Conservation (phyloP, 2,329 filamentous ascomycete genomes). For the Calonectria multiphialidica region DNA sequence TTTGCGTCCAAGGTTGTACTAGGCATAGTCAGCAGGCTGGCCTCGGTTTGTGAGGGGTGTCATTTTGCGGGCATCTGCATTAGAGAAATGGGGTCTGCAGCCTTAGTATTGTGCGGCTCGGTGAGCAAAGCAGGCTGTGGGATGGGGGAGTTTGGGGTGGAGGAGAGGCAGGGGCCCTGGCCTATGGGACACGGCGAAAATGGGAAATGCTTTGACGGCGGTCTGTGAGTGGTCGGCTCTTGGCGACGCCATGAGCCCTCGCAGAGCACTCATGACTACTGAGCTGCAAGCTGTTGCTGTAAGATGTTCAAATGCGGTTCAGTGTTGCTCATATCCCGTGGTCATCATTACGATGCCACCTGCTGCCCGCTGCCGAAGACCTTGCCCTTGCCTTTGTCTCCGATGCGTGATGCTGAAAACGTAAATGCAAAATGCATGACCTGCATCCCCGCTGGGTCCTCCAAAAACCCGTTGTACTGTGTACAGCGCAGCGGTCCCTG, state of each 20-base stretch:
- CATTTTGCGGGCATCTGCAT: slow-evolving; percentile 12
- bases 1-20: background rate
- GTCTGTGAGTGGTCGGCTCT: slow-evolving; percentile 9
- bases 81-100: slow-evolving; percentile 6
- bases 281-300: background rate
- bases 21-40: slow-evolving; percentile 11
- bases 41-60: slow-evolving; percentile 8
- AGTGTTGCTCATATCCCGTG: background rate
- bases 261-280: background rate
- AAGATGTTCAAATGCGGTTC: background rate
- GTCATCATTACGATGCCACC: background rate
- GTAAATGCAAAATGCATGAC: background rate
- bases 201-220: background rate
- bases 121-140: slow-evolving; percentile 15
- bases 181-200: slow-evolving; percentile 16
- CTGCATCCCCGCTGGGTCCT: background rate
- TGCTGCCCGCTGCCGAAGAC: background rate
- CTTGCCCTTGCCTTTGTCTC: background rate
- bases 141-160: background rate
- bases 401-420: background rate
- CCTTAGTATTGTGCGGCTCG: slow-evolving; percentile 16
- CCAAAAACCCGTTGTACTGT: background rate
- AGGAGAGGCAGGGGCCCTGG: background rate
- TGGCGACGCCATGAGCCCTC: background rate
- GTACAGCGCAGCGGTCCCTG: background rate